These are phyloP conservation scores for Apiospora malaysiana DNA, from an alignment of 2,329 filamentous ascomycete genomes.

Conservation along the genomic window DNA sequence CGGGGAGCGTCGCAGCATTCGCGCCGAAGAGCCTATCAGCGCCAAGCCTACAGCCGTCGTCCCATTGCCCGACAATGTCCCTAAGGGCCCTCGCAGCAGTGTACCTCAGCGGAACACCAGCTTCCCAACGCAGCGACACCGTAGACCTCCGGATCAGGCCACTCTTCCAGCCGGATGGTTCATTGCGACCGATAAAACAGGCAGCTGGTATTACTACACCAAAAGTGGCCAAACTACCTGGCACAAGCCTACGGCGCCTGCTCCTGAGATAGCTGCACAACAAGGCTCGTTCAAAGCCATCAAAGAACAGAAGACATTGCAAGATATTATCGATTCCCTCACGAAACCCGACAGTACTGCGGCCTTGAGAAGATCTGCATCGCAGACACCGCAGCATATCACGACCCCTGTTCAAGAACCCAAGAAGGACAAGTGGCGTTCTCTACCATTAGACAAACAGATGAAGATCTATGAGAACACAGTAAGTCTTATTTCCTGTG, in stretches of 20 bases:
- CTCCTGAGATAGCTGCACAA: conserved; percentile 61
- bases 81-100: conserved; percentile 66
- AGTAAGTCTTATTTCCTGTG: conserved; percentile 56
- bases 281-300: conserved; percentile 69
- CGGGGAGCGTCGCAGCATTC: conserved; percentile 69
- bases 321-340: conserved; percentile 85
- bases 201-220: conserved; percentile 86
- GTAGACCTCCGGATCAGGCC: conserved; percentile 56
- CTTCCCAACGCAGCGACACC: conserved; percentile 59
- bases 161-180: conserved; percentile 85
- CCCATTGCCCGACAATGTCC: conserved; percentile 53
- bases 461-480: conserved; percentile 96
- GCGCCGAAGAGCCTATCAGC: conserved; percentile 45
- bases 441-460: conserved; percentile 78
- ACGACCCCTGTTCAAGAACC: conserved; percentile 61
- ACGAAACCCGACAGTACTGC: conserved; percentile 66
- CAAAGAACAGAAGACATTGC: conserved; percentile 73
- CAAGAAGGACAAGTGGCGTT: conserved; percentile 74
- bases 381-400: conserved; percentile 69
- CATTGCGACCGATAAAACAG: conserved; percentile 71
- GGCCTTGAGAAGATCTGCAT: conserved; percentile 58
- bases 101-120: conserved; percentile 58
- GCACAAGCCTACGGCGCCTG: conserved; percentile 75
- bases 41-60: conserved; percentile 48
- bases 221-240: conserved; percentile 80